These are phyloP conservation scores for Geotrichum bryndzae DNA, from an alignment of 1,139 yeast species.

Conservation along the genomic window DNA sequence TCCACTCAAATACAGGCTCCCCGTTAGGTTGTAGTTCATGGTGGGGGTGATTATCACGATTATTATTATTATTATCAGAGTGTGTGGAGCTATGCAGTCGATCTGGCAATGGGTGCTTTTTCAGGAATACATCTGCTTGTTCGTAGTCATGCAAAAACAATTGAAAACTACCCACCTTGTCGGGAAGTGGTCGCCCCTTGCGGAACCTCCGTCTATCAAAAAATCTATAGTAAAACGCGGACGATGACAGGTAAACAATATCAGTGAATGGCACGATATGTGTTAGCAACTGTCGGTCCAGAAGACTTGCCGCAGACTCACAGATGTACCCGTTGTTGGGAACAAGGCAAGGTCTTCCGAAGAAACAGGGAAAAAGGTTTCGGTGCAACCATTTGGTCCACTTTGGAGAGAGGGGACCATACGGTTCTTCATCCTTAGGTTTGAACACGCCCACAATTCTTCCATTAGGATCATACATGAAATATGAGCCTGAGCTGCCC, in stretches of 20 bases:
- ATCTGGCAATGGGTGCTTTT: slow-evolving; percentile 52
- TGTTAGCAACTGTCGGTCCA: slow-evolving; percentile 56
- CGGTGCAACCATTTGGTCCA: slow-evolving; percentile 79
- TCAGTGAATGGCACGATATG: slow-evolving; percentile 64
- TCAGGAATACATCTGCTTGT: slow-evolving; percentile 59
- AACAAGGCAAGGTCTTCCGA: slow-evolving; percentile 66
- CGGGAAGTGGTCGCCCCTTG: slow-evolving; percentile 34
- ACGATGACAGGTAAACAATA: slow-evolving; percentile 48
- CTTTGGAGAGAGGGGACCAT: slow-evolving; percentile 71
- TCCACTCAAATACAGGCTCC: slow-evolving; percentile 47
- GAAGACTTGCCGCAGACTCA: slow-evolving; percentile 63
- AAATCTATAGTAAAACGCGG: slow-evolving; percentile 48
- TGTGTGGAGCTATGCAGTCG: background rate
- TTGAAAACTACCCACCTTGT: slow-evolving; percentile 65
- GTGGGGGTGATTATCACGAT: slow-evolving; percentile 11
- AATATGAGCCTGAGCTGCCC: slow-evolving; percentile 72
- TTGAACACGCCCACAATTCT: slow-evolving; percentile 57
- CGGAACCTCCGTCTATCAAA: slow-evolving; percentile 40
- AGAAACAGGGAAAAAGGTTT: slow-evolving; percentile 69
- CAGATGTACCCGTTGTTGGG: slow-evolving; percentile 70
- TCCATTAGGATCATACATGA: slow-evolving; percentile 41
- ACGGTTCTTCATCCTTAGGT: slow-evolving; percentile 78
- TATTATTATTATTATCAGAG: too few species aligned
- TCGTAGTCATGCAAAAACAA: slow-evolving; percentile 52
- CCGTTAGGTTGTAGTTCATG: slow-evolving; percentile 21